Evolutionary conservation across 75 land plant genomes (phyloP).

Genomic region (Sequoia sempervirens): DNA sequence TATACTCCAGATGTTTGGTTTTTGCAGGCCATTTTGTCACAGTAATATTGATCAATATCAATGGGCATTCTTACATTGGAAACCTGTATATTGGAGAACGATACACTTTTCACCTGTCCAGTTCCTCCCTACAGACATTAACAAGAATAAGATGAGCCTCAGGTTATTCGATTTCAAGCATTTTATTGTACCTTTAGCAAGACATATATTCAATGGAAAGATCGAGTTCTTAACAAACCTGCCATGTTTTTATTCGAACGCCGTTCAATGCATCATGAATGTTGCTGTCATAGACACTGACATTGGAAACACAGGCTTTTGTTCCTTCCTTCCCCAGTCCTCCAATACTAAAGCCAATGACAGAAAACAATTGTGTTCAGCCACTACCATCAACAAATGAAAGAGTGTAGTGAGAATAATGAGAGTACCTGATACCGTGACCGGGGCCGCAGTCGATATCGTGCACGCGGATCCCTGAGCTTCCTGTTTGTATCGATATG

Average conservation of each 20-base stretch:
- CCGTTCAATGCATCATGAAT: conserved; percentile 45
- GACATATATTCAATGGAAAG: too few species aligned
- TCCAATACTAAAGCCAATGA: conserved; percentile 35
- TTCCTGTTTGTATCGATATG: conserved; percentile 76
- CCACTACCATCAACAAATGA: too few species aligned
- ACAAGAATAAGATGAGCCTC: not conserved
- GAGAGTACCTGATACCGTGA: conserved; percentile 66
- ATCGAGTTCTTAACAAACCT: conserved; percentile 28
- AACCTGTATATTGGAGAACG: too few species aligned
- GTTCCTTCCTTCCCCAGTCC: conserved; percentile 16
- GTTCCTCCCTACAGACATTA: conserved; percentile 41
- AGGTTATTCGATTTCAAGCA: too few species aligned
- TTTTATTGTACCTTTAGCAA: too few species aligned
- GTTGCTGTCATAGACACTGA: conserved; percentile 1
- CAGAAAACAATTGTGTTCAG: not conserved
- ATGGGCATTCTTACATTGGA: too few species aligned
- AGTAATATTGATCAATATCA: too few species aligned
- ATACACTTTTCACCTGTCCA: conserved; percentile 23
- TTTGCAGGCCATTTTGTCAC: too few species aligned
- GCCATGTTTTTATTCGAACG: conserved; percentile 81
- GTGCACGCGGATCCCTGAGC: conserved; percentile 44
- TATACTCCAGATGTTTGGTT: conserved; percentile 41
- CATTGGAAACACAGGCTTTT: too few species aligned
- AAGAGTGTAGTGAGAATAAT: not conserved
- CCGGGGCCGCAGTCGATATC: conserved; percentile 66